Evolutionary conservation across 108 stramenopile species (phyloP).

Genomic region (Nitzschia inconspicua): DNA sequence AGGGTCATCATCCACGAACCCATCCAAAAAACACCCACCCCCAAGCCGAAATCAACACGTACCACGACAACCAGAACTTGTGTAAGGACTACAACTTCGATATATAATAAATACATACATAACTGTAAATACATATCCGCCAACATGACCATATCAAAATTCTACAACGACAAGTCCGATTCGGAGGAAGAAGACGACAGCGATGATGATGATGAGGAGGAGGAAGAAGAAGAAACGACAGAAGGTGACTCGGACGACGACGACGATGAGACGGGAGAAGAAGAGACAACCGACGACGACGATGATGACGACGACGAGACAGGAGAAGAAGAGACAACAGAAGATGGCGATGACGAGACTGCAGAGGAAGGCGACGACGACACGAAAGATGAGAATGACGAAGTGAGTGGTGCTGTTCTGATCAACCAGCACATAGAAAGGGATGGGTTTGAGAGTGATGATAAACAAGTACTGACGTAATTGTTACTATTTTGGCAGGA

Average conservation of each 20-base stretch:
- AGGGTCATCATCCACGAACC: too few species aligned
- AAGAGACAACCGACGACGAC: neutral
- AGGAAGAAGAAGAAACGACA: neutral
- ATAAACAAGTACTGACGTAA: too few species aligned
- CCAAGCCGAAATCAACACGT: neutral
- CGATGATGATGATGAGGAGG: neutral
- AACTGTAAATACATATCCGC: neutral
- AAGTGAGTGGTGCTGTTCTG: too few species aligned
- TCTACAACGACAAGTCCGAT: neutral
- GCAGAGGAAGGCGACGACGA: neutral
- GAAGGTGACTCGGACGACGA: constrained; percentile 30
- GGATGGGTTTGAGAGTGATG: too few species aligned
- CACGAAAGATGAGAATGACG: neutral
- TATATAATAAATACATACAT: neutral
- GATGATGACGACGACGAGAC: neutral
- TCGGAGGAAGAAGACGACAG: neutral
- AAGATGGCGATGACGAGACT: neutral
- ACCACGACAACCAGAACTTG: neutral
- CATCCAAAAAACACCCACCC: neutral
- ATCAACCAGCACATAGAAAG: too few species aligned
- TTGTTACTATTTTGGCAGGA: too few species aligned
- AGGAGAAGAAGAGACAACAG: neutral
- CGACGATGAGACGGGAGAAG: constrained; percentile 3
- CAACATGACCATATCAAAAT: too few species aligned
- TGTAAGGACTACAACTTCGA: neutral